Percentiles rank a stretch among this genome's conserved stretches.
These are phyloP conservation scores for Sclerotinia sclerotiorum DNA, from an alignment of 2,329 filamentous ascomycete species.

Conservation along the genomic window DNA sequence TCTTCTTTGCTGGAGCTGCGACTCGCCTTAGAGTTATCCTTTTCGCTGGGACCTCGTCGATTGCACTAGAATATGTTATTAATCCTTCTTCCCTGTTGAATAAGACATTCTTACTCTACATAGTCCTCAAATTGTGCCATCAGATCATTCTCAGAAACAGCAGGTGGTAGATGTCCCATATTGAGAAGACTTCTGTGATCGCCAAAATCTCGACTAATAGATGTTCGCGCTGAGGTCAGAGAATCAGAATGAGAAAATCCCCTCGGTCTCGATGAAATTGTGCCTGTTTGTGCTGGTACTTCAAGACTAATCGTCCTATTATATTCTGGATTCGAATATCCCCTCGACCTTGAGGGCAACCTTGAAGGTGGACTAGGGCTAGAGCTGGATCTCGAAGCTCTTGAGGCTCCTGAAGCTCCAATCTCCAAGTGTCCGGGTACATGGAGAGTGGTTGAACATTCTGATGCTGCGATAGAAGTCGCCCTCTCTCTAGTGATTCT, in stretches of 20 bases:
- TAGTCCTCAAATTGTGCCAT: constrained; percentile 20
- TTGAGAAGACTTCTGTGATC: constrained; percentile 12
- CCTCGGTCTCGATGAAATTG: background rate
- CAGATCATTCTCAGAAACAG: background rate
- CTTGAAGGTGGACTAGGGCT: background rate
- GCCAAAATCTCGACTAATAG: constrained; percentile 13
- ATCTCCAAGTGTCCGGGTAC: background rate
- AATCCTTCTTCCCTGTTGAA: background rate
- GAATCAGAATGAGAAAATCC: constrained; percentile 20
- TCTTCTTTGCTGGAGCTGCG: background rate
- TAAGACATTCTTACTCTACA: constrained; percentile 15
- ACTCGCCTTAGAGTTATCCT: constrained; percentile 2
- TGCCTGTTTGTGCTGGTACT: background rate
- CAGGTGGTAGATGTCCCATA: background rate
- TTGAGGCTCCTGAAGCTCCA: background rate
- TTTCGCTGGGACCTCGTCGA: constrained; percentile 11
- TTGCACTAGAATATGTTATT: constrained; percentile 4
- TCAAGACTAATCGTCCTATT: background rate
- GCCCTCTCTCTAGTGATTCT: constrained; percentile 4
- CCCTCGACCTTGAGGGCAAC: background rate
- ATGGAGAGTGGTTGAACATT: constrained; percentile 14
- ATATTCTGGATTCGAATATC: constrained; percentile 15
- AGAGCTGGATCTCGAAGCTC: constrained; percentile 2
- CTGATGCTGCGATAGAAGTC: constrained; percentile 10
- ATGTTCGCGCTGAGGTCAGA: background rate